A percentile compares a stretch with the other conserved stretches of the same genome.
These are phyloP conservation scores for Scalesia atractyloides DNA, from an alignment of 129 eudicot genomes.

Conservation along the genomic window DNA sequence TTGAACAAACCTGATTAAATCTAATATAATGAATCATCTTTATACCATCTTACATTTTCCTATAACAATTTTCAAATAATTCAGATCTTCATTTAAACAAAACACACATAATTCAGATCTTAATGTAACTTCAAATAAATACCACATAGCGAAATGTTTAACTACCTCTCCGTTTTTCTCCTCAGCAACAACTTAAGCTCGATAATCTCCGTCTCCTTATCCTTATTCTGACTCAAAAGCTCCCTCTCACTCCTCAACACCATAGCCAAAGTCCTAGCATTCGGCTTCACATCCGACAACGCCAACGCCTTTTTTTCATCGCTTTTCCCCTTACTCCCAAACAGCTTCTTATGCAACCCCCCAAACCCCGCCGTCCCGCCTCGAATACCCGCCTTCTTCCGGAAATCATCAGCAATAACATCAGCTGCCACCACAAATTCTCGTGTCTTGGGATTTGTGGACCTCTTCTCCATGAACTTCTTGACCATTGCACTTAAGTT, in stretches of 20 bases:
- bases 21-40: too few species aligned
- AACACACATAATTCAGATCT: too few species aligned
- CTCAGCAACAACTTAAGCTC: slow-evolving; percentile 58
- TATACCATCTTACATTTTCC: too few species aligned
- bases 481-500: slow-evolving; percentile 69
- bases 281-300: slow-evolving; percentile 64
- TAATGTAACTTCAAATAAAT: too few species aligned
- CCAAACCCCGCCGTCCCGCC: slow-evolving; percentile 32
- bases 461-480: slow-evolving; percentile 67
- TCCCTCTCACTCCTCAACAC: slow-evolving; percentile 96
- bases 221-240: slow-evolving; percentile 69
- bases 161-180: slow-evolving; percentile 75
- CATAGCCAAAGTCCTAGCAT: slow-evolving; percentile 77
- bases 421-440: slow-evolving; percentile 48
- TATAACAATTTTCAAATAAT: too few species aligned
- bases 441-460: slow-evolving; percentile 32
- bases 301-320: slow-evolving; percentile 56
- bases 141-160: not conserved
- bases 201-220: slow-evolving; percentile 56
- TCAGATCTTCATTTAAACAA: too few species aligned
- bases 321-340: slow-evolving; percentile 42
- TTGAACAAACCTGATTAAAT: too few species aligned
- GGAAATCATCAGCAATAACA: slow-evolving; percentile 61
- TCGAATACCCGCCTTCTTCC: slow-evolving; percentile 43
- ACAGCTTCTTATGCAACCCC: slow-evolving; percentile 76